phyloP scores from a whole-genome alignment of 2,329 filamentous ascomycete species.

The Scopulariopsis brevicaulis region DNA sequence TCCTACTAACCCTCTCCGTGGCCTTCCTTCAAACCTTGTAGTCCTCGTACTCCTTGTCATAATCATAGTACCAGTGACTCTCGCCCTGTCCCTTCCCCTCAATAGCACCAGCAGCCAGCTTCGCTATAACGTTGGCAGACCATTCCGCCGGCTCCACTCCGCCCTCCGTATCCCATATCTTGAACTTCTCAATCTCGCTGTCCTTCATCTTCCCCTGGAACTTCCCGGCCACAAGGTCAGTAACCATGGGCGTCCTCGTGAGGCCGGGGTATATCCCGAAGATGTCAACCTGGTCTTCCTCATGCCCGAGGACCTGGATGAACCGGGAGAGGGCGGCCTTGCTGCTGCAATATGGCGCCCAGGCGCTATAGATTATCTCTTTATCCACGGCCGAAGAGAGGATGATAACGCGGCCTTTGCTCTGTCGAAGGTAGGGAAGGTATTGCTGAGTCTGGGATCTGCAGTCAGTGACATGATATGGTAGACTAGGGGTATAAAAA shows the following conservation, averaged over 20 bases:
- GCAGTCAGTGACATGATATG: background rate
- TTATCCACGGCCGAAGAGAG: background rate
- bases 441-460: background rate
- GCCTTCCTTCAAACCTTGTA: background rate
- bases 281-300: background rate
- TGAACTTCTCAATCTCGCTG: background rate
- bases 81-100: background rate
- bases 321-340: background rate
- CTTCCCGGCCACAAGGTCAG: background rate
- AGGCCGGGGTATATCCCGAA: background rate
- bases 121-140: background rate
- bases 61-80: background rate
- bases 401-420: background rate
- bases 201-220: background rate
- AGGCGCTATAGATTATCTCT: background rate
- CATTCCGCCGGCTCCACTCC: background rate
- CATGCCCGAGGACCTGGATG: background rate
- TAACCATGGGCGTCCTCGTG: background rate
- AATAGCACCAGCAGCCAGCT: background rate
- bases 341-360: background rate
- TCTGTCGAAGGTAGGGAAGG: background rate
- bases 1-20: background rate
- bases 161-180: background rate
- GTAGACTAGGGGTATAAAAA: background rate
- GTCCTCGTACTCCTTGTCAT: background rate